Base-by-base conservation (phyloP, 2,329 filamentous ascomycete species). In the Thelonectria olida region DNA sequence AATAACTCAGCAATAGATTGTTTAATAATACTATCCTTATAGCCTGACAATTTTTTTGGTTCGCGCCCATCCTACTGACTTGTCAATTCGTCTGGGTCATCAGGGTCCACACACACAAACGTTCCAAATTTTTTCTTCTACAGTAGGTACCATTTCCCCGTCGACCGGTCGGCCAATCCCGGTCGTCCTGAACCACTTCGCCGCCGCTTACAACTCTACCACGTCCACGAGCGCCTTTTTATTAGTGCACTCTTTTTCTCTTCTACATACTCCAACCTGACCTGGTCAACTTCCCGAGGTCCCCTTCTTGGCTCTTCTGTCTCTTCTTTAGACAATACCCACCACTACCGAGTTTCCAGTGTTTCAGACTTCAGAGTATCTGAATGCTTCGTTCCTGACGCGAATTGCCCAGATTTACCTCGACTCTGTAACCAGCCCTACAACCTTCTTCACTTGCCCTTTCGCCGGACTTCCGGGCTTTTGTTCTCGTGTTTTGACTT, bases 111-210 rank as follows among this genome's bases (percentile, higher is more conserved):
- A 27, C 52, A 45, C 52, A 36, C 54, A 38, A 55, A 48, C 51
- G 51, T 58, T 67, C 67, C 65, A 59, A 61, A 53, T 65, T 67
- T 63, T 62, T 48, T 31, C 39, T 56, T 38, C 39, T 48, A 45
- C 23, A 45, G 6, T 9, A 10, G 48, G 22, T 50, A 31, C 51
- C 42, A 20, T 55, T 39, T 36, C 45, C 69, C 68, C 62, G 66
- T 72, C 69, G 63, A 57, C 69, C 69, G 69, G 61, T 56, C 53
- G 54, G 53, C 69, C 69, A 72, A 72, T 72, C 67, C 61, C 61
- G 49, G 61, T 61, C 61, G 58, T 42, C 62, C 48, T 61, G 47
- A 50, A 62, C 69, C 66, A 56, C 68, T 70, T 67, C 59, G 66
- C 67, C 66, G 58, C 61, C 55, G 64, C 45, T 51, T 31, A 36